Conservation (phyloP, 2,329 filamentous ascomycete species). For the Aspergillus novofumigatus region DNA sequence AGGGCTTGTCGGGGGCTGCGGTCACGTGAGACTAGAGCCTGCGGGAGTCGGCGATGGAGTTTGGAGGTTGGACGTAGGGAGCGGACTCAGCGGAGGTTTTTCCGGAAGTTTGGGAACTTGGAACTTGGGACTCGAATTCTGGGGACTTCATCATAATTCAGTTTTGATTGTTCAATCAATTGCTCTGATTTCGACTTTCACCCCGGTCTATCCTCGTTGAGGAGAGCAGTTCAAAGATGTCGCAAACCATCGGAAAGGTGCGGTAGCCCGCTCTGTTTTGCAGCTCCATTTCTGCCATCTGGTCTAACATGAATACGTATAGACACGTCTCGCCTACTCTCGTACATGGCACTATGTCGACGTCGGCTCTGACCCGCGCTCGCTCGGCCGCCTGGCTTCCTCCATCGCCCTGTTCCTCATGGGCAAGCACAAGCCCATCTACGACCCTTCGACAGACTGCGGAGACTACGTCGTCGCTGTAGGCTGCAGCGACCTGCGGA, state of each 20-base stretch:
- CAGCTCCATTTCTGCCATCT: not conserved
- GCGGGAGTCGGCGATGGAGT: constrained; percentile 2
- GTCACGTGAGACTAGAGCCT: constrained; percentile 25
- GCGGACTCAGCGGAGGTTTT: not conserved
- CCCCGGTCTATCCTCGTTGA: not conserved
- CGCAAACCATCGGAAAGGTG: constrained; percentile 45
- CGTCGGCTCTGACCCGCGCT: constrained; percentile 64
- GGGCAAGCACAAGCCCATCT: constrained; percentile 99
- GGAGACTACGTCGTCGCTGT: constrained; percentile 97
- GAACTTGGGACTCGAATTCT: no score
- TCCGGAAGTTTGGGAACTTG: not conserved
- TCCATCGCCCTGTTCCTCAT: constrained; percentile 84
- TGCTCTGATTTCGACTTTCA: constrained; percentile 8
- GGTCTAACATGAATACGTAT: not conserved
- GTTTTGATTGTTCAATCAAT: not conserved
- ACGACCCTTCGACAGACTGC: constrained; percentile 94
- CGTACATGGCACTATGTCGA: constrained; percentile 92
- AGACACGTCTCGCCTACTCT: constrained; percentile 96
- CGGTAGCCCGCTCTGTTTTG: not conserved
- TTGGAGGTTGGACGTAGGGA: constrained; percentile 6
- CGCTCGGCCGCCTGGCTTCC: constrained; percentile 85
- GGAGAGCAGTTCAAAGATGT: constrained; percentile 32
- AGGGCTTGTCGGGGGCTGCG: constrained; percentile 25
- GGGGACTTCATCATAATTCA: not conserved
- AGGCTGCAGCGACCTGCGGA: constrained; percentile 79